Percentiles rank a stretch among this genome's conserved stretches.
Conservation (phyloP, 495 filamentous ascomycete genomes). For the Penicillium pulvis region DNA sequence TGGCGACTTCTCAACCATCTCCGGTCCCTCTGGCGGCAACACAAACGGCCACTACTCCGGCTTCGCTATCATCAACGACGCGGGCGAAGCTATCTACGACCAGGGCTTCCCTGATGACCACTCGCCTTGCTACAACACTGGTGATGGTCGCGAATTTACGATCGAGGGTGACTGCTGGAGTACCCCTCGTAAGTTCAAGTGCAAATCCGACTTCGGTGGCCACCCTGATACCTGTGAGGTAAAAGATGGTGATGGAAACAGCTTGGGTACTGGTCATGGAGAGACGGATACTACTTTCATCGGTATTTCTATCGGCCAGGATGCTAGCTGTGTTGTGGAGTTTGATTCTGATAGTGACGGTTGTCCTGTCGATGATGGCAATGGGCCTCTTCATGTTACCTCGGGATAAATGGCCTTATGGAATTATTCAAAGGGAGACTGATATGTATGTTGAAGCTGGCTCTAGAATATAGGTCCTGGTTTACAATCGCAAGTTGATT, state of each 20-base stretch:
- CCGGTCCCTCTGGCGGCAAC: slow-evolving; percentile 20
- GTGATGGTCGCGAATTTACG: slow-evolving; percentile 21
- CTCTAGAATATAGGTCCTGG: not conserved
- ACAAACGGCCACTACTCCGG: slow-evolving; percentile 15
- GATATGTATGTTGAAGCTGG: not conserved
- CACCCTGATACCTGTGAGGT: slow-evolving; percentile 25
- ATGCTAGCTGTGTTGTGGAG: slow-evolving; percentile 23
- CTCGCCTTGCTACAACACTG: slow-evolving; percentile 23
- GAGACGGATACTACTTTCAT: slow-evolving; percentile 21
- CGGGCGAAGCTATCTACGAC: slow-evolving; percentile 22
- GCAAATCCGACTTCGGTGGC: slow-evolving; percentile 19
- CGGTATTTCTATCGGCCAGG: slow-evolving; percentile 21
- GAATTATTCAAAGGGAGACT: not conserved
- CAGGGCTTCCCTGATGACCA: slow-evolving; percentile 18
- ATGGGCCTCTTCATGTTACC: slow-evolving; percentile 22
- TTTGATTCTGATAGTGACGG: slow-evolving; percentile 22
- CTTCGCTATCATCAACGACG: slow-evolving; percentile 22
- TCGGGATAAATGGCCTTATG: slow-evolving; percentile 7
- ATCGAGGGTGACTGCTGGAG: slow-evolving; percentile 28
- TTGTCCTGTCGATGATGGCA: slow-evolving; percentile 24
- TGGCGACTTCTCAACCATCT: slow-evolving; percentile 22
- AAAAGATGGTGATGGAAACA: slow-evolving; percentile 21
- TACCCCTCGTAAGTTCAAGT: slow-evolving; percentile 22
- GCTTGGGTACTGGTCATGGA: slow-evolving; percentile 18
- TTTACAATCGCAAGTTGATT: too few species aligned